Percentiles rank a stretch among this genome's conserved stretches.
Conservation (phyloP, 306 rosid species). For the Prunus padus region DNA sequence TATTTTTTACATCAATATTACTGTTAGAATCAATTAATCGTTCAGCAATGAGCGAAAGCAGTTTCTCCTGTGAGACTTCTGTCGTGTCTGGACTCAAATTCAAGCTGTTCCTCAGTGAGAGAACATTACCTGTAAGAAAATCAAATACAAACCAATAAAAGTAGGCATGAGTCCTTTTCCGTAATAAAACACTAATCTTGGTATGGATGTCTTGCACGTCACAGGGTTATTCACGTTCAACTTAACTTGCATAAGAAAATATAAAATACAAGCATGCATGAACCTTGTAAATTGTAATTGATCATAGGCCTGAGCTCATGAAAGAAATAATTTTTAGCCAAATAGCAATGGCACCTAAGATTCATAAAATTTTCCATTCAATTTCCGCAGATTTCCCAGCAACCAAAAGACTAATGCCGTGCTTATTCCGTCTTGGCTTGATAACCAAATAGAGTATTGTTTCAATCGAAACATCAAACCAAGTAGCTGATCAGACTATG, state of each 20-base stretch:
- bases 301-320: background rate
- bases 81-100: slow-evolving; percentile 71
- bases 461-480: background rate
- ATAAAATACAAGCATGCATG: background rate
- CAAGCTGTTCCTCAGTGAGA: slow-evolving; percentile 76
- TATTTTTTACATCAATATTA: slow-evolving; percentile 63
- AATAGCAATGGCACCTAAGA: background rate
- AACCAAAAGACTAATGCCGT: background rate
- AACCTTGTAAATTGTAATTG: background rate
- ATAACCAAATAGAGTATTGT: background rate
- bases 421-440: background rate
- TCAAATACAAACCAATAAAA: slow-evolving; percentile 10
- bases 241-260: background rate
- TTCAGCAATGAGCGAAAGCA: slow-evolving; percentile 88
- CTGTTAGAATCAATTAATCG: slow-evolving; percentile 85
- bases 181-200: background rate
- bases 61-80: slow-evolving; percentile 94
- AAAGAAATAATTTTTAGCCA: background rate
- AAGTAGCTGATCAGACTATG: background rate
- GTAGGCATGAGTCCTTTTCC: background rate
- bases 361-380: background rate
- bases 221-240: slow-evolving; percentile 13
- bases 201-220: background rate
- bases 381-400: background rate
- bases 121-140: slow-evolving; percentile 76